A percentile compares a stretch with the other conserved stretches of the same genome.
phyloP scores from a whole-genome alignment of 2,329 filamentous ascomycete genomes.

The Hymenoscyphus infarciens region DNA sequence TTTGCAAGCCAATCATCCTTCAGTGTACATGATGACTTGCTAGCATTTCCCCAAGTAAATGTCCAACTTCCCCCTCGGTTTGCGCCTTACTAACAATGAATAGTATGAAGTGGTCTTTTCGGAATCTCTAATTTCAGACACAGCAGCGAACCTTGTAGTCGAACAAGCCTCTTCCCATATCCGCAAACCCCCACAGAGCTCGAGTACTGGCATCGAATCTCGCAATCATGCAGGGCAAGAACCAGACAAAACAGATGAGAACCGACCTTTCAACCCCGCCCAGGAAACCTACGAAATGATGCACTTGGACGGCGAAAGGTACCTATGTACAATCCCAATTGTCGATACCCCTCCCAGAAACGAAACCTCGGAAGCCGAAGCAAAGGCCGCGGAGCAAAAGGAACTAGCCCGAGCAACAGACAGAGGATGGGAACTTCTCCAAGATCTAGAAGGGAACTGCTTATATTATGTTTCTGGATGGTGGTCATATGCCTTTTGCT shows the following conservation, averaged over 20 bases:
- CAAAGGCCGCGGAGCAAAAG: slow-evolving; percentile 58
- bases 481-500: slow-evolving; percentile 77
- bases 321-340: slow-evolving; percentile 63
- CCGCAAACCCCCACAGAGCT: slow-evolving; percentile 22
- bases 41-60: slow-evolving; percentile 66
- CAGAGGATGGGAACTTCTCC: slow-evolving; percentile 63
- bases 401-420: slow-evolving; percentile 65
- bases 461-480: slow-evolving; percentile 69
- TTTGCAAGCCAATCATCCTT: slow-evolving; percentile 57
- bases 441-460: slow-evolving; percentile 65
- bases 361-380: slow-evolving; percentile 47
- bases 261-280: slow-evolving; percentile 25
- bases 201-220: slow-evolving; percentile 28
- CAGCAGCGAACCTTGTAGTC: slow-evolving; percentile 50
- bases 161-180: slow-evolving; percentile 28
- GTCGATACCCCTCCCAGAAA: slow-evolving; percentile 45
- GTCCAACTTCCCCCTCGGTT: neutral
- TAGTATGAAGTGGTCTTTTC: slow-evolving; percentile 65
- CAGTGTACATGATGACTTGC: slow-evolving; percentile 68
- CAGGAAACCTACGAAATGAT: slow-evolving; percentile 54
- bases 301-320: slow-evolving; percentile 53
- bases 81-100: slow-evolving; percentile 21
- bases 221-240: slow-evolving; percentile 14
- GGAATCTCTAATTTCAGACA: slow-evolving; percentile 56
- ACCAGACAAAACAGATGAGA: slow-evolving; percentile 9